These are phyloP conservation scores for Imleria badia DNA, from an alignment of 768 basidiomycete genomes.

Conservation along the genomic window DNA sequence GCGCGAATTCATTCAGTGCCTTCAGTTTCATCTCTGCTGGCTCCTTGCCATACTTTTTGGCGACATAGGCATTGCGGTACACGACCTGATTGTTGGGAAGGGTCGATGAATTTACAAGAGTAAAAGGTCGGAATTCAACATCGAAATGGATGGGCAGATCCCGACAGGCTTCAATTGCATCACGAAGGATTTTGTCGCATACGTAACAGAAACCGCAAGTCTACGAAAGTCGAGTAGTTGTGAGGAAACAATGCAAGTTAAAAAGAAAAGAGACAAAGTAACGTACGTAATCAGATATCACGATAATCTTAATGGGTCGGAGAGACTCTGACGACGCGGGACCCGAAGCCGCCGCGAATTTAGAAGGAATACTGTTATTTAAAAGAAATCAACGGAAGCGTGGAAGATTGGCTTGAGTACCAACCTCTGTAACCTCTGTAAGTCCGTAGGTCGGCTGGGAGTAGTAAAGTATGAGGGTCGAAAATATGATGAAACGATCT, in stretches of 20 bases:
- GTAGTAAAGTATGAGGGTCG: neutral
- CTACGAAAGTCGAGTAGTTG: conserved; percentile 6
- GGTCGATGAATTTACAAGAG: conserved; percentile 15
- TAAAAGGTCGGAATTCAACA: conserved; percentile 33
- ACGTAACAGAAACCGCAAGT: conserved; percentile 39
- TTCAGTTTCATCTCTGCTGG: conserved; percentile 25
- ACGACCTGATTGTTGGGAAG: neutral
- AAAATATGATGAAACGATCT: neutral
- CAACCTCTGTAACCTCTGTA: conserved; percentile 25
- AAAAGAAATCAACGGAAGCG: neutral
- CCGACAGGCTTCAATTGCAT: conserved; percentile 33
- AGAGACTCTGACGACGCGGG: conserved; percentile 7
- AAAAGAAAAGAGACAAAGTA: neutral
- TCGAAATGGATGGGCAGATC: conserved; percentile 33
- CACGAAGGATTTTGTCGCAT: conserved; percentile 32
- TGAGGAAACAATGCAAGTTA: neutral
- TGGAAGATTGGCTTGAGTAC: neutral
- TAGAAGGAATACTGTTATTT: conserved; percentile 19
- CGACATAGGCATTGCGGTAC: conserved; percentile 20
- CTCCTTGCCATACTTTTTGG: conserved; percentile 28
- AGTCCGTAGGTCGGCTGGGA: conserved; percentile 6
- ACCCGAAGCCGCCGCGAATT: neutral
- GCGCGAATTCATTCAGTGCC: conserved; percentile 20
- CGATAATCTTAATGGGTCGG: conserved; percentile 31
- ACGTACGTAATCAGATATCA: conserved; percentile 33